Conservation (phyloP, 305 asterid genomes). For the Fraxinus sp. region DNA sequence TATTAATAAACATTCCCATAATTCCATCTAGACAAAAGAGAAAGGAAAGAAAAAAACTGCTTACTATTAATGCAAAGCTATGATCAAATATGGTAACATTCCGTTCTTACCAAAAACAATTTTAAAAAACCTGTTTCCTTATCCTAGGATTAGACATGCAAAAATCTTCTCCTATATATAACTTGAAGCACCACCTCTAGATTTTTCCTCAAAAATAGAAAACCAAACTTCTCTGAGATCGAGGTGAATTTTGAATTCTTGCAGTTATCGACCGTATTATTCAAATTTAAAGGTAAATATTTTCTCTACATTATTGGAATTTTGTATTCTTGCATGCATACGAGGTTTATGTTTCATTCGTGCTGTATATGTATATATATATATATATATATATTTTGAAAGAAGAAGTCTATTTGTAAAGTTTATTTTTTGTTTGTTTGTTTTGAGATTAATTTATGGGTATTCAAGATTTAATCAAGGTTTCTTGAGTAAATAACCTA, state of each 20-base stretch:
- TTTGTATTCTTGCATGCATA: not conserved
- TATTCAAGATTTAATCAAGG: not conserved
- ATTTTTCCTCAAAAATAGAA: not conserved
- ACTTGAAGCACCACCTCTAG: not conserved
- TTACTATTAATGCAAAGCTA: not conserved
- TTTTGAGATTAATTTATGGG: not conserved
- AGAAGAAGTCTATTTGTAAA: not conserved
- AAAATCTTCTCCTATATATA: not conserved
- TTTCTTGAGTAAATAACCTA: too few species aligned
- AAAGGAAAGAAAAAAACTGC: not conserved
- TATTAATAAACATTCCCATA: not conserved
- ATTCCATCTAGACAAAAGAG: not conserved
- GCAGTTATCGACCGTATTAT: not conserved
- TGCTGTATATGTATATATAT: too few species aligned
- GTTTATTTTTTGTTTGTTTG: too few species aligned
- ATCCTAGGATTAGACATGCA: not conserved
- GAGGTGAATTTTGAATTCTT: not conserved
- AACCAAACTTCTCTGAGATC: not conserved
- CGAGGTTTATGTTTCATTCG: not conserved
- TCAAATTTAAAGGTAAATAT: not conserved
- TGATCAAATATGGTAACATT: not conserved
- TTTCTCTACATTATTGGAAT: not conserved
- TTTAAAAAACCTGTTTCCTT: not conserved
- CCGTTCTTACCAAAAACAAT: not conserved
- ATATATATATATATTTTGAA: not conserved